Base-by-base conservation (phyloP, 2,329 filamentous ascomycete species). In the Aciculosporium take region DNA sequence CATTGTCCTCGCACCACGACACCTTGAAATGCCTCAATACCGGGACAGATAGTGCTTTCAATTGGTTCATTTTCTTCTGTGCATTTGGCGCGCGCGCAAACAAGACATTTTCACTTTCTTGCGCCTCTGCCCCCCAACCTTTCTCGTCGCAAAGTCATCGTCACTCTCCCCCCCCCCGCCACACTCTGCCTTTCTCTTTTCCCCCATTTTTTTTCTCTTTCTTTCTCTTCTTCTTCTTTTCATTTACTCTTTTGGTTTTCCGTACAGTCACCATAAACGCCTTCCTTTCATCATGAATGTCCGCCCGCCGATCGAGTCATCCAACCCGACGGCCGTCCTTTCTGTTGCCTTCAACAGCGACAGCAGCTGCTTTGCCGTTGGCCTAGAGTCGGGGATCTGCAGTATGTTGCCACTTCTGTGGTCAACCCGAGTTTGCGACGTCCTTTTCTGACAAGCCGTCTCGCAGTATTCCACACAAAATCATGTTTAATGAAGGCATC, bases 261-360 rank as follows among this genome's bases (percentile, higher is more conserved):
- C 13, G 13, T 15, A 33, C 8, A 21, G 3, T 5, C 9, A 20
- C 15, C n/a, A 25, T 39, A 9, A n/a, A 20, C 31, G 32, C 40
- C 27, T 39, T 9, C 55, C 66, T 37, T n/a, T 28, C 45, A 48
- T 46, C 40, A 98, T 96, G 91, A 91, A 96, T 59, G 93, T 87
- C 33, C 75, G 89, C 45, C 83, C 82, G 40, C 76, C 84, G 43
- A 85, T 96, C 55, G 86, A 94, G 65, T 76, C 78, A 39, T 78
- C 84, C 15, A 72, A 71, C 33, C 76, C 79, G 41, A 81, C 83
- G 4, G 74, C 79, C 46, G 88, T 87, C 9, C 72, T 95, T 29
- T 93, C 85, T 12, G 77, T 81, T 35, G 77, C 83, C 7, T 94
- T 94, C 66, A 96, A 95, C 56, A 72, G 77, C 53, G 84, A 91